Percentiles rank a stretch among this genome's conserved stretches.
Evolutionary conservation across 371 early-diverging fungal species (phyloP).

Genomic region (Mycotypha africana): DNA sequence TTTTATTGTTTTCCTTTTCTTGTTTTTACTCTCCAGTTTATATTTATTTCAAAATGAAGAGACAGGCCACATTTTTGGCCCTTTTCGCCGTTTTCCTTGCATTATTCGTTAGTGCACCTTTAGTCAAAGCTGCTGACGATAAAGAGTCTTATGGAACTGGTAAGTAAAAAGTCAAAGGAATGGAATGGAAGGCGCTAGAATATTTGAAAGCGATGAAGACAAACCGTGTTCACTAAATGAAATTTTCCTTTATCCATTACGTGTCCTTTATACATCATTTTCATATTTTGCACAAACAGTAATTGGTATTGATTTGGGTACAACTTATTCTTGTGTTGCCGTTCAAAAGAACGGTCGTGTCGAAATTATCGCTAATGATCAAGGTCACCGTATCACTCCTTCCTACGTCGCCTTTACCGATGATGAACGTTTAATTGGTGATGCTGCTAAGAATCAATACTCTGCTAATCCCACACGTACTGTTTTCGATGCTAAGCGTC

Average conservation of each 20-base stretch:
- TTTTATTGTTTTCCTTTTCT: conserved; percentile 14
- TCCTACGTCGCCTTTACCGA: conserved; percentile 86
- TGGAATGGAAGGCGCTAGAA: neutral
- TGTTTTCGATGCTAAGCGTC: conserved; percentile 93
- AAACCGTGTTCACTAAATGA: too few species aligned
- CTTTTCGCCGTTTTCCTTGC: conserved; percentile 39
- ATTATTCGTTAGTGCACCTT: conserved; percentile 26
- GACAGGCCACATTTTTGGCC: conserved; percentile 41
- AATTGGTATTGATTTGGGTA: conserved; percentile 88
- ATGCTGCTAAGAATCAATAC: conserved; percentile 83
- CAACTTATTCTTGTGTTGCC: conserved; percentile 98
- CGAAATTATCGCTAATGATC: conserved; percentile 77
- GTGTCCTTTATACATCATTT: conserved; percentile 1
- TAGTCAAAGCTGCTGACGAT: conserved; percentile 33
- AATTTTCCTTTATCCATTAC: neutral
- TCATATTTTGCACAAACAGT: conserved; percentile 10
- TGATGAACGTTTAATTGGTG: conserved; percentile 82
- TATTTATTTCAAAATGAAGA: conserved; percentile 30
- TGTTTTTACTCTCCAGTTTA: conserved; percentile 13
- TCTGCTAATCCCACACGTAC: conserved; percentile 83
- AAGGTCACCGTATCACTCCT: conserved; percentile 85
- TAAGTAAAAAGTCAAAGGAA: conserved; percentile 12
- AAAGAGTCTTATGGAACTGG: conserved; percentile 49
- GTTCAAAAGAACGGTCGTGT: conserved; percentile 89
- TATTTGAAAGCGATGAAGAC: too few species aligned